Base-by-base conservation (phyloP, 176 grass and related monocot species). In the Avena insularis region DNA sequence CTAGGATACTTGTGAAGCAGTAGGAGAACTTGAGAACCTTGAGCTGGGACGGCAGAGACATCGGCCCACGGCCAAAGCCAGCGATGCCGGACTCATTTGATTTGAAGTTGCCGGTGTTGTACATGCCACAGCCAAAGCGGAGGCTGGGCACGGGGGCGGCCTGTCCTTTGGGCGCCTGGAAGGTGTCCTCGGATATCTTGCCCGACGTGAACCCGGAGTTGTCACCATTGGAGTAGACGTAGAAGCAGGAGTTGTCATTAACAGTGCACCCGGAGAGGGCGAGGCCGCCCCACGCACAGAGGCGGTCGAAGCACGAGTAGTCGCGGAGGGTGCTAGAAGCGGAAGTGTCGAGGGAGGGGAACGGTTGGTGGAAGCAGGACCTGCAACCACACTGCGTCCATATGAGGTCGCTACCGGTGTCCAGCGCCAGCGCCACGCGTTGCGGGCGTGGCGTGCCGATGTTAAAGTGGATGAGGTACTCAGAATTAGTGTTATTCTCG, bases 301-400 rank as follows among this genome's bases (percentile, higher is more conserved):
- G 9, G 12, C 75, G 27, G 19, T 87, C 85, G 8, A 40, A 63
- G 75, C 90, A 92, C 14, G 85, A 14, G 46, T 87, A 7, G 9
- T 3, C 13, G n/a, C 7, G 5, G 79, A 69, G 17, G 55, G 90
- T 86, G 2, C 43, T 61, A 17, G 93, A 95, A 19, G 15, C 33
- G 9, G 72, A 85, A 0, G 62, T 54, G 17, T 89, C 54, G 73
- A 91, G 91, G 17, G 57, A 0, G 4, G 84, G 71, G 16, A 53
- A 82, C 6, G 78, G 14, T 29, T 93, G 91, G 8, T 7, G 2
- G 76, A 83, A 93, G 89, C 91, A 95, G 9, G 67, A 29, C 8
- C 8, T 2, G 77, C 91, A 93, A 1, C 68, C 12, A 74, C 93
- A 95, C 85, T 95, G 93, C 43, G 91, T 95, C 90, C 93, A 95